Percentiles rank a stretch among this genome's conserved stretches.
Evolutionary conservation across 257 asterid genomes (phyloP).

Genomic region (Solanum pennellii): DNA sequence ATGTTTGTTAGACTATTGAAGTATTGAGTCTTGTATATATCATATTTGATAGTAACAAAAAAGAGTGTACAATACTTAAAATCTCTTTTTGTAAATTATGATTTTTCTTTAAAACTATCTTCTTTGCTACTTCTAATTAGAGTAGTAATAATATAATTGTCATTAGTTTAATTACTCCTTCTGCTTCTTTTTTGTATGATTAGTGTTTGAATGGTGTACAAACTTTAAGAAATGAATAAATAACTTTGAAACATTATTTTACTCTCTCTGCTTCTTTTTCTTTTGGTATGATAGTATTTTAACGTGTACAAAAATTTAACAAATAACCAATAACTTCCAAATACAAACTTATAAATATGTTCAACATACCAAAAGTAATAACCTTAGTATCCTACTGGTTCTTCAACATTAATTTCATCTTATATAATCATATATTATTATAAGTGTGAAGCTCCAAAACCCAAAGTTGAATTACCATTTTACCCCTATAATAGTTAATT

Average conservation of each 20-base stretch:
- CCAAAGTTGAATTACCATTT: too few relatives aligned
- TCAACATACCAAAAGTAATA: background rate
- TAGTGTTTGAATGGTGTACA: background rate
- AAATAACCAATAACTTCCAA: background rate
- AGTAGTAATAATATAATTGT: background rate
- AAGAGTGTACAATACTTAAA: background rate
- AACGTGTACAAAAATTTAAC: background rate
- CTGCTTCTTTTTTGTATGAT: background rate
- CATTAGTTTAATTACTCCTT: background rate
- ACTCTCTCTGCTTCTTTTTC: too few relatives aligned
- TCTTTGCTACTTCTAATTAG: background rate
- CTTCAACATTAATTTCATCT: background rate
- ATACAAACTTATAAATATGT: background rate
- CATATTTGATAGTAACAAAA: background rate
- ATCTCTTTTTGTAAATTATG: background rate
- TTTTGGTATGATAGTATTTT: background rate
- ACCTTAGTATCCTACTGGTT: background rate
- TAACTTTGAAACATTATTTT: background rate
- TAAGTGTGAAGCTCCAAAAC: too few relatives aligned
- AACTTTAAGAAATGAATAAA: background rate
- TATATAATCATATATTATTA: too few relatives aligned
- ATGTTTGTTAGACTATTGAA: background rate
- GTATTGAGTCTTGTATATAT: background rate
- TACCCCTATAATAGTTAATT: too few relatives aligned
- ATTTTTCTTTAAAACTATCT: background rate